These are phyloP conservation scores for Alternaria hordeiaustralica DNA, from an alignment of 2,329 filamentous ascomycete genomes.

Conservation along the genomic window DNA sequence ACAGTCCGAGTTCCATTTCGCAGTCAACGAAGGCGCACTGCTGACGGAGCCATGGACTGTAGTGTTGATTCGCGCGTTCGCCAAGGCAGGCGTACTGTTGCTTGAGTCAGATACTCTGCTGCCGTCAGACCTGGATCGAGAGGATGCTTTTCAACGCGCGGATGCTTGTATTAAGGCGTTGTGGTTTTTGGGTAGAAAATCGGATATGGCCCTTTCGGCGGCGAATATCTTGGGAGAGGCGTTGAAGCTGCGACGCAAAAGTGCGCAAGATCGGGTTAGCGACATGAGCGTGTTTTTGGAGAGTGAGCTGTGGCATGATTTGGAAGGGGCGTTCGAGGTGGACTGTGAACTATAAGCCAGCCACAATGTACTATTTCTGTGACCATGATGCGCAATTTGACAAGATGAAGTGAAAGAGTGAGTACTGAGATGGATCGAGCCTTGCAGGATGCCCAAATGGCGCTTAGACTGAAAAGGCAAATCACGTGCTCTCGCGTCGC, in stretches of 20 bases:
- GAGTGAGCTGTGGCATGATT: constrained; percentile 34
- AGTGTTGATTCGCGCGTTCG: constrained; percentile 61
- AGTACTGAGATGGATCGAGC: not conserved
- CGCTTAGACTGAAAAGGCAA: not conserved
- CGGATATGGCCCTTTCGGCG: constrained; percentile 57
- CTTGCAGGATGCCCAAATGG: not conserved
- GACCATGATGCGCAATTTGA: not conserved
- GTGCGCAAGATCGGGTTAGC: constrained; percentile 26
- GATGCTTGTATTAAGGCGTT: constrained; percentile 61
- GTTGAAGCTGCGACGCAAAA: constrained; percentile 36
- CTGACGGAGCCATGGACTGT: constrained; percentile 67
- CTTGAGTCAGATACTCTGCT: constrained; percentile 46
- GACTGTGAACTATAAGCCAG: constrained; percentile 23
- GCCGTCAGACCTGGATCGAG: constrained; percentile 11
- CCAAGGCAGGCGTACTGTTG: constrained; percentile 54
- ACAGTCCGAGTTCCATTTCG: constrained; percentile 59
- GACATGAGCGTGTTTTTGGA: constrained; percentile 35
- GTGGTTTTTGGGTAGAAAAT: constrained; percentile 63
- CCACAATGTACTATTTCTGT: constrained; percentile 3
- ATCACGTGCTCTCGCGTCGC: constrained; percentile 2
- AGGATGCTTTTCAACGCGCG: constrained; percentile 48
- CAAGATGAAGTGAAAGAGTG: not conserved
- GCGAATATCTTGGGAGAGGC: constrained; percentile 48
- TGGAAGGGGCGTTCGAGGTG: constrained; percentile 24
- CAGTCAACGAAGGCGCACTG: constrained; percentile 62